Evolutionary conservation across 2,329 filamentous ascomycete species (phyloP), one percentile per base, ranked within the genome.

Genomic region (Aspergillus neotritici): DNA sequence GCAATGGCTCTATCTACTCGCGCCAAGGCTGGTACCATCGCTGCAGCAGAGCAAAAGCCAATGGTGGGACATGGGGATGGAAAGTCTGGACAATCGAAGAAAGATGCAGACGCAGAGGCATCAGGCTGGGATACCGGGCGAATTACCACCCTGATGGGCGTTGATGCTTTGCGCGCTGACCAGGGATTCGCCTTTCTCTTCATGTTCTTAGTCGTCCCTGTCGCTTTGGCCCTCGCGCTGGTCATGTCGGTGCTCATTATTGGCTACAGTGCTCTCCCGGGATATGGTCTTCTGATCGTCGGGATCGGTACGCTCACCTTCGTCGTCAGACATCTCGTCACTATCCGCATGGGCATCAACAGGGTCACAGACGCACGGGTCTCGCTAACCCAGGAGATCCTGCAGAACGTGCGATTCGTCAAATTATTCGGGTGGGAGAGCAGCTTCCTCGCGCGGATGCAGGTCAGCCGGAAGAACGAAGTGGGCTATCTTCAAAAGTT

Each of bases 361-460:
- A 89, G 88, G 60, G 79, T 94, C 47, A 95, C 91, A 1, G 90
- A 96, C 63, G 86, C 94, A 68, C 81, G 90, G 48, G 90, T 96
- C 9, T 85, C 86, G 40, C 71, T 97, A 34, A 96, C 88, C 0
- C 90, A 96, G 62, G 90, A 96, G 62, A 94, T 96, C 39, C 61
- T 96, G 11, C 84, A 88, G 53, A 86, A 87, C 0, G 89, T 95
- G 17, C 80, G 89, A 14, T 96, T 96, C 60, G 90, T 96, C 68
- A 96, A 96, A 65, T 95, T 83, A 64, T 96, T 96, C 62, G 90
- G 88, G 9, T 96, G 90, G 91, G 90, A 96, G 63, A 83, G 78
- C 45, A 84, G 86, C 29, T 96, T 96, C 58, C 70, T 95, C 7
- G 74, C 82, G 39, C 81, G 88, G n/a, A 75, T 96, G 8, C 78